phyloP scores from a whole-genome alignment of 2,329 filamentous ascomycete genomes.

The Xylariaceae sp. region DNA sequence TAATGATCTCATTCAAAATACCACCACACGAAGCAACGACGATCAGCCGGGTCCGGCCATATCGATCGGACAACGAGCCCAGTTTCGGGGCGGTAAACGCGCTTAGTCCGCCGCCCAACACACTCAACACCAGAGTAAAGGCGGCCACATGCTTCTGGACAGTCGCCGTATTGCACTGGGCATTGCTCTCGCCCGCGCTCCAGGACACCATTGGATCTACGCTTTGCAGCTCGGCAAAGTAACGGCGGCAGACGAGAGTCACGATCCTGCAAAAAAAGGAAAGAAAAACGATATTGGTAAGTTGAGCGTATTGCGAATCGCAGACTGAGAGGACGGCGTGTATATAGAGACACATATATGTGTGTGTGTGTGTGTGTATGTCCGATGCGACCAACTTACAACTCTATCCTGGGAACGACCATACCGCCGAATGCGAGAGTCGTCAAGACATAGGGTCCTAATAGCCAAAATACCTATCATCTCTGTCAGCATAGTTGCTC shows the following conservation, averaged over 20 bases:
- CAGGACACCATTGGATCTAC: constrained; percentile 60
- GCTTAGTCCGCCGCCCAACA: constrained; percentile 70
- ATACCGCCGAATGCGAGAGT: constrained; percentile 82
- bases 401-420: constrained; percentile 78
- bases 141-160: constrained; percentile 71
- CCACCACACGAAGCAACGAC: constrained; percentile 69
- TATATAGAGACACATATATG: not conserved
- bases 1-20: constrained; percentile 67
- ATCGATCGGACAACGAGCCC: constrained; percentile 79
- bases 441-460: constrained; percentile 74
- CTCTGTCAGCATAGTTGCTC: constrained; percentile 22
- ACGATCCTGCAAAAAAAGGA: constrained; percentile 50
- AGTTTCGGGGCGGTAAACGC: constrained; percentile 77
- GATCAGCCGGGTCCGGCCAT: constrained; percentile 72
- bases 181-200: constrained; percentile 62
- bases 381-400: constrained; percentile 41
- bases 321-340: not conserved
- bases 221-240: constrained; percentile 63
- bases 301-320: not conserved
- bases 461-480: constrained; percentile 69
- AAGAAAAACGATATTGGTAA: not conserved
- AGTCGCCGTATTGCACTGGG: constrained; percentile 72
- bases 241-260: constrained; percentile 74
- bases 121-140: constrained; percentile 70
- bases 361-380: not conserved